Conservation (phyloP, 148 eudicot genomes). For the Agrostemma githago region DNA sequence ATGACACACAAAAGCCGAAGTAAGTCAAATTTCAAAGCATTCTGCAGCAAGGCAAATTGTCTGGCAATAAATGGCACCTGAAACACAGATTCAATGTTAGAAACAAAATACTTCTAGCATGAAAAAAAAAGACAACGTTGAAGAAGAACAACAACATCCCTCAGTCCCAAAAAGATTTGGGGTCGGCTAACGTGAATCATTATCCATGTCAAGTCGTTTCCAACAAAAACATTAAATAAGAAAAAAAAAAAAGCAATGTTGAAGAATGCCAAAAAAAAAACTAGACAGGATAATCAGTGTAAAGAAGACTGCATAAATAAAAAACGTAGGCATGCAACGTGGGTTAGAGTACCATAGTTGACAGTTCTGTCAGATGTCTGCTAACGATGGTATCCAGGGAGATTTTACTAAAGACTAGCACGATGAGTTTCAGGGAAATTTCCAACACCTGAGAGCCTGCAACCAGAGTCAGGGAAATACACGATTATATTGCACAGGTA, state of each 20-base stretch:
- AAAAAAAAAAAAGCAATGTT: too few relatives aligned
- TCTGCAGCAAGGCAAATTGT: conserved; percentile 68
- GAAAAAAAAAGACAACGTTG: background rate
- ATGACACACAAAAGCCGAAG: conserved; percentile 60
- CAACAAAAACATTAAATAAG: too few relatives aligned
- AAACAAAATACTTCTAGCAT: background rate
- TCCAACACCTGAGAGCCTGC: conserved; percentile 61
- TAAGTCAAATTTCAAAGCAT: conserved; percentile 77
- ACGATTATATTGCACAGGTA: background rate
- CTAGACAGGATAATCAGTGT: too few relatives aligned
- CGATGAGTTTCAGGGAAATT: conserved; percentile 53
- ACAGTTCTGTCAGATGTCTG: conserved; percentile 49
- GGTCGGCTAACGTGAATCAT: too few relatives aligned
- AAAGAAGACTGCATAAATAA: conserved; percentile 2
- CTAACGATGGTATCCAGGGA: conserved; percentile 40
- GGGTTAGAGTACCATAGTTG: conserved; percentile 42
- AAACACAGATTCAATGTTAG: conserved; percentile 18
- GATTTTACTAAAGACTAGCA: conserved; percentile 44
- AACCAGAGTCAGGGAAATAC: conserved; percentile 8
- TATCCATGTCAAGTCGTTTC: too few relatives aligned
- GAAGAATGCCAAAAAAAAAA: too few relatives aligned
- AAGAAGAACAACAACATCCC: background rate
- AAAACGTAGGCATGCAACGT: background rate
- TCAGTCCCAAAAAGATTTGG: too few relatives aligned
- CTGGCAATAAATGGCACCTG: conserved; percentile 61